These are phyloP conservation scores for Rhodotorula sp. DNA, from an alignment of 1,284 basidiomycete genomes.

Conservation along the genomic window DNA sequence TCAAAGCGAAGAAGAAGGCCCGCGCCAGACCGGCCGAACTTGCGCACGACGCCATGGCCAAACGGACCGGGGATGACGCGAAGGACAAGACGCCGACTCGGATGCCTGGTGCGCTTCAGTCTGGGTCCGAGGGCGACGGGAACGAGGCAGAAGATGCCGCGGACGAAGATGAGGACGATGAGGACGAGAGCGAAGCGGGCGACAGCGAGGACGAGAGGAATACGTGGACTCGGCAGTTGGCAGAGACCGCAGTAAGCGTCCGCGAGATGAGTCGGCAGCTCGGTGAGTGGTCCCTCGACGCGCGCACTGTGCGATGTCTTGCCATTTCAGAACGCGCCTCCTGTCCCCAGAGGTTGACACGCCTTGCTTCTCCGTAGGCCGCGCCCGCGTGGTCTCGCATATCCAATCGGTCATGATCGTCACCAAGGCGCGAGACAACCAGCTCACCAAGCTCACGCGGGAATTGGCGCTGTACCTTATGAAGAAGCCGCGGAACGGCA, in stretches of 20 bases:
- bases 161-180: constrained; percentile 11
- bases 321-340: background rate
- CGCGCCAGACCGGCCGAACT: constrained; percentile 16
- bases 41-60: constrained; percentile 4
- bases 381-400: constrained; percentile 83
- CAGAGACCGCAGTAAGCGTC: constrained; percentile 94
- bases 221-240: constrained; percentile 79
- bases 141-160: constrained; percentile 22
- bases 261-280: constrained; percentile 99
- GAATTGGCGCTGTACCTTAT: constrained; percentile 94
- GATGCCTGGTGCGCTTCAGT: background rate
- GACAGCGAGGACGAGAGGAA: constrained; percentile 58
- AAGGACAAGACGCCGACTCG: background rate
- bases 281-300: constrained; percentile 58
- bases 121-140: background rate
- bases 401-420: constrained; percentile 94
- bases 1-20: constrained; percentile 8
- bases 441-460: constrained; percentile 89
- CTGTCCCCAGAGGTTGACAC: background rate
- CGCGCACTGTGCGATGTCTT: background rate
- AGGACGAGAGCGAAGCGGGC: constrained; percentile 56
- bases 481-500: constrained; percentile 64
- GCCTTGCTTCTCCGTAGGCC: constrained; percentile 58
- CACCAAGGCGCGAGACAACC: constrained; percentile 96
- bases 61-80: background rate